A percentile compares a stretch with the other conserved stretches of the same genome.
These are phyloP conservation scores for Candida maris DNA, from an alignment of 805 yeast species.

Conservation along the genomic window DNA sequence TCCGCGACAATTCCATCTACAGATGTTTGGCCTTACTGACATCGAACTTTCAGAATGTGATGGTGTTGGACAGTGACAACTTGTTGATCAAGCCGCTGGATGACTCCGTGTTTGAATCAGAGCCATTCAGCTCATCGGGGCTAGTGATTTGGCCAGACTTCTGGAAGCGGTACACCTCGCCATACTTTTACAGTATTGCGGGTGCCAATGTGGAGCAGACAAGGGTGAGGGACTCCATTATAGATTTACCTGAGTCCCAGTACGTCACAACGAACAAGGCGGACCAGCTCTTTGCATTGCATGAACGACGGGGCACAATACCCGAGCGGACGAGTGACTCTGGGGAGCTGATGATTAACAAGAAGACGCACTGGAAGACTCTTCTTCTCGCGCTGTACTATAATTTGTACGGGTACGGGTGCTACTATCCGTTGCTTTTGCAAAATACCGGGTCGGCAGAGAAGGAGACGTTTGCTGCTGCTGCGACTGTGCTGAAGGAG, in stretches of 20 bases:
- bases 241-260: constrained; percentile 21
- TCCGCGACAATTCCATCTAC: constrained; percentile 29
- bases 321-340: constrained; percentile 50
- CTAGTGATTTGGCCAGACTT: constrained; percentile 77
- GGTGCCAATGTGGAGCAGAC: constrained; percentile 38
- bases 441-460: constrained; percentile 44
- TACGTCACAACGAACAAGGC: constrained; percentile 26
- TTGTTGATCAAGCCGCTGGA: constrained; percentile 40
- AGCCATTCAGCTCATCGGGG: constrained; percentile 50
- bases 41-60: constrained; percentile 43
- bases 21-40: constrained; percentile 40
- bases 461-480: constrained; percentile 51
- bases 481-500: constrained; percentile 39
- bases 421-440: constrained; percentile 39
- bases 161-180: constrained; percentile 75
- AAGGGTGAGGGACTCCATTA: constrained; percentile 31
- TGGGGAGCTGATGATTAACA: constrained; percentile 48
- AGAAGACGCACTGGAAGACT: constrained; percentile 44
- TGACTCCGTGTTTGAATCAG: constrained; percentile 34
- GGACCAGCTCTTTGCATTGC: constrained; percentile 17
- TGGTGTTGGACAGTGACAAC: constrained; percentile 45
- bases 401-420: constrained; percentile 43
- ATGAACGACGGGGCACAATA: constrained; percentile 40
- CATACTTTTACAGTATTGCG: constrained; percentile 62
- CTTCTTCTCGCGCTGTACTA: constrained; percentile 46